phyloP scores from a whole-genome alignment of 2,329 filamentous ascomycete species.

The Ceratocystis albifundus region DNA sequence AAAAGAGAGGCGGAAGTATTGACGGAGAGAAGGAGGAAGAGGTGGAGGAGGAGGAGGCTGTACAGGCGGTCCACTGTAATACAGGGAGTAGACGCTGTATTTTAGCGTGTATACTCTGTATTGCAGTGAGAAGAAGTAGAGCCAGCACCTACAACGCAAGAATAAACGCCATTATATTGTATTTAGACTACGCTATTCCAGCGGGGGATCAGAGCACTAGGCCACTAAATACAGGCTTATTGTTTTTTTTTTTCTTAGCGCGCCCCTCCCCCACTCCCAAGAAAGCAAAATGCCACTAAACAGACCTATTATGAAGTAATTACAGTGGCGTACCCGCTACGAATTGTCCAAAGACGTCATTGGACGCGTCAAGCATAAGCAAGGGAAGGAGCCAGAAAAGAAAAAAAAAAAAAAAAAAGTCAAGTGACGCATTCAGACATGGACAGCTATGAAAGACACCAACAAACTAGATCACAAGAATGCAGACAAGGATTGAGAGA shows the following conservation, averaged over 20 bases:
- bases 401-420: too few relatives aligned
- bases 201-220: too few relatives aligned
- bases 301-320: not conserved
- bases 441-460: not conserved
- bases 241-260: too few relatives aligned
- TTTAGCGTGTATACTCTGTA: not conserved
- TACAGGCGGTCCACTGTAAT: not conserved
- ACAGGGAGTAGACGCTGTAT: not conserved
- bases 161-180: too few relatives aligned
- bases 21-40: too few relatives aligned
- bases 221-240: not conserved
- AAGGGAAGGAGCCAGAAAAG: not conserved
- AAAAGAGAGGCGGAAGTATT: not conserved
- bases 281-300: too few relatives aligned
- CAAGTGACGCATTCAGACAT: constrained; percentile 8
- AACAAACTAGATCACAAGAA: not conserved
- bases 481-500: not conserved
- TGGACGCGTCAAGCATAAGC: not conserved
- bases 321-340: not conserved
- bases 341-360: not conserved
- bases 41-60: not conserved
- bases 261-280: too few relatives aligned
- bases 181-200: too few relatives aligned
- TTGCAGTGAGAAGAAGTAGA: not conserved
- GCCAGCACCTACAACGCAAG: not conserved